A percentile compares a stretch with the other conserved stretches of the same genome.
These are phyloP conservation scores for Balamuthia mandrillaris DNA, from an alignment of 208 protist species.

Conservation along the genomic window DNA sequence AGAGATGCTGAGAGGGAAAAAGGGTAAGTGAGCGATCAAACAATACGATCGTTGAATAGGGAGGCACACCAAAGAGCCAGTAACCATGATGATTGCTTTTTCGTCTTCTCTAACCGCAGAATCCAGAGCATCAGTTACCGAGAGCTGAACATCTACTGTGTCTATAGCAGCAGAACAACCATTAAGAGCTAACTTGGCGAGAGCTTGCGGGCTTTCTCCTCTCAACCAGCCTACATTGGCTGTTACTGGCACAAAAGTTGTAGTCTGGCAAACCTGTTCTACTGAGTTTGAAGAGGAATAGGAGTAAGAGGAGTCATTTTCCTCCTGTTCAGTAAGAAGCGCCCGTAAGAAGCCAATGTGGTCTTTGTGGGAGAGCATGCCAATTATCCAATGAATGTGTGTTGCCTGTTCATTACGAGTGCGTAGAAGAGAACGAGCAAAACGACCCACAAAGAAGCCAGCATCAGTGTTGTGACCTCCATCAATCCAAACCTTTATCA, in stretches of 20 bases:
- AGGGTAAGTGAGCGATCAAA: too few relatives aligned
- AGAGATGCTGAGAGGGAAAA: not conserved
- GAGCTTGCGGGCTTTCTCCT: too few relatives aligned
- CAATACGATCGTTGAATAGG: too few relatives aligned
- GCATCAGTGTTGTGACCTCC: constrained; percentile 2
- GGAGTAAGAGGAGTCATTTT: not conserved
- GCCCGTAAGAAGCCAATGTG: not conserved
- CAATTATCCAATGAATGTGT: not conserved
- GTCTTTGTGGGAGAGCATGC: constrained; percentile 17
- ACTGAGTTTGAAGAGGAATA: not conserved
- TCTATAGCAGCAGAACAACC: too few relatives aligned
- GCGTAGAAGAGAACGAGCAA: not conserved
- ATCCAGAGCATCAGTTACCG: too few relatives aligned
- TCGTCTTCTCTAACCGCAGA: too few relatives aligned
- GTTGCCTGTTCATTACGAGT: not conserved
- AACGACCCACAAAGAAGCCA: not conserved
- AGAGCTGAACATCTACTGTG: too few relatives aligned
- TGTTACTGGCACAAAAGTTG: not conserved
- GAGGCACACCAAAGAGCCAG: too few relatives aligned
- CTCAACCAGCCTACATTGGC: constrained; percentile 1
- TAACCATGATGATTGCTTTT: too few relatives aligned
- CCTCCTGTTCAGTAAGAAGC: not conserved
- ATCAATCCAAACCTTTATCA: too few relatives aligned
- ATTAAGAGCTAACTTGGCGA: too few relatives aligned
- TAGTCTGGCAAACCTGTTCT: not conserved